Base-by-base conservation (phyloP, 805 yeast genomes). In the Teunomyces panamensis region DNA sequence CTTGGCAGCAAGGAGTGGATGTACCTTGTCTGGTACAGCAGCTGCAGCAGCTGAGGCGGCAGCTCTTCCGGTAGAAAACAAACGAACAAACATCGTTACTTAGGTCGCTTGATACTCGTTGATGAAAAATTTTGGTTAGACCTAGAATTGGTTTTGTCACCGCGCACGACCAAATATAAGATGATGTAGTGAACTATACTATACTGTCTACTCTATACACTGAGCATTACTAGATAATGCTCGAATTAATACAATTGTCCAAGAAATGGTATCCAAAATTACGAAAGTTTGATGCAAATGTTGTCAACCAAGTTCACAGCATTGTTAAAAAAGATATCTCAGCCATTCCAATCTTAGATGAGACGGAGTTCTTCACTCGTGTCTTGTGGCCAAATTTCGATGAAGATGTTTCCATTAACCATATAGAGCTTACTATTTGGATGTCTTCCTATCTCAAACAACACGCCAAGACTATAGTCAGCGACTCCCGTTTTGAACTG, bases 331-430 rank as follows among this genome's bases (percentile, higher is more conserved):
- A 32, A 7, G 27, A 28, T 5, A 11, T 11, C 4, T 17, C 30
- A 5, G 11, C 39, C 26, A 5, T 42, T 13, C 11, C 45, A 27
- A n/a, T 52, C 5, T 47, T 62, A 32, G 13, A 46, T 3, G 51
- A 50, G 7, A 48, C 65, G 1, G 54, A 49, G 16, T 67, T 57
- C 49, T 59, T 69, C 30, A 43, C 52, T 14, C 51, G 58, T n/a
- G 64, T 68, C 20, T 58, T 73, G 10, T 78, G 80, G 81, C 64
- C 62, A 9, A 52, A 59, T 36, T 73, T 74, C 48, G 68, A 69
- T 43, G 60, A 59, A 9, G 77, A 75, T 48, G 62, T 68, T 7
- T 61, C 76, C 2, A 57, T 64, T 39, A 67, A 64, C 26, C 80
- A 77, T 53, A 58, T 77, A 4, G 68, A 69, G 32, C 55, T 68